Evolutionary conservation across 2,329 filamentous ascomycete species (phyloP).

Genomic region (Colletotrichum graminicola): DNA sequence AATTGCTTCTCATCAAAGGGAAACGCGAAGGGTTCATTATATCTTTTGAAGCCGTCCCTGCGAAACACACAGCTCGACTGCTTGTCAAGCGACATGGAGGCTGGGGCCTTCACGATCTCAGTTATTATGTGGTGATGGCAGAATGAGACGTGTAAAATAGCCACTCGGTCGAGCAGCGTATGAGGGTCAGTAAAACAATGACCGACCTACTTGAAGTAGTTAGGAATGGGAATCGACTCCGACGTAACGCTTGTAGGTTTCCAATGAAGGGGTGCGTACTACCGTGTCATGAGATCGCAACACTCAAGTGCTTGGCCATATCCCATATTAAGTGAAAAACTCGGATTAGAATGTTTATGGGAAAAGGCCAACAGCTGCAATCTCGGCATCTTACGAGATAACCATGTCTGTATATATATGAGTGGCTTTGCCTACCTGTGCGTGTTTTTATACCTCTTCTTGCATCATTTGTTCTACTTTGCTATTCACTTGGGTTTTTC

Average conservation of each 20-base stretch:
- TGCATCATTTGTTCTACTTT: too few relatives aligned
- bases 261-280: background rate
- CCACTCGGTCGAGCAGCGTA: background rate
- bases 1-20: slow-evolving; percentile 46
- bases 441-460: too few relatives aligned
- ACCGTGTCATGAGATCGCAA: slow-evolving; percentile 16
- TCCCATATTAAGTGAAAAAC: background rate
- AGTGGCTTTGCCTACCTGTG: too few relatives aligned
- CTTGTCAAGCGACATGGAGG: slow-evolving; percentile 16
- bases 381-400: too few relatives aligned
- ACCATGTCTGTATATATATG: too few relatives aligned
- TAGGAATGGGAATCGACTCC: background rate
- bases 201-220: too few relatives aligned
- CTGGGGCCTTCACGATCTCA: slow-evolving; percentile 17
- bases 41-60: slow-evolving; percentile 47
- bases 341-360: too few relatives aligned
- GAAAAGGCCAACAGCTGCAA: too few relatives aligned
- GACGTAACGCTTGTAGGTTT: slow-evolving; percentile 3
- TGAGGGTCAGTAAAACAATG: too few relatives aligned
- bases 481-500: too few relatives aligned
- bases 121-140: slow-evolving; percentile 42
- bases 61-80: slow-evolving; percentile 34
- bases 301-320: background rate
- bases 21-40: slow-evolving; percentile 34
- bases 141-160: slow-evolving; percentile 42